Conservation (phyloP, 176 grass and related monocot genomes). For the Oryza meyeriana region DNA sequence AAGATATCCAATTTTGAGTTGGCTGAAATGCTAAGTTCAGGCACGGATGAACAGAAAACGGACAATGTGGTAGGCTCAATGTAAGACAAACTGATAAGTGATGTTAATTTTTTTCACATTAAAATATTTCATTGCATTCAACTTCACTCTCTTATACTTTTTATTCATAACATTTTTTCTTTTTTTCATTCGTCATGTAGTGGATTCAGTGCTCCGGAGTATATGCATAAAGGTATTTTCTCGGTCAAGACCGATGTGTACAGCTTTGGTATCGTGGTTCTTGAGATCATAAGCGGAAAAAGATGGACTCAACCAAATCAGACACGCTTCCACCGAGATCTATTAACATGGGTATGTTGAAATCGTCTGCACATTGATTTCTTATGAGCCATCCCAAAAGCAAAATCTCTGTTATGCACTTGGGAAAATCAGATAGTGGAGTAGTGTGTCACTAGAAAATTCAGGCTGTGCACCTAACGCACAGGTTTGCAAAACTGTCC, state of each 20-base stretch:
- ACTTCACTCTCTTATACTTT: background rate
- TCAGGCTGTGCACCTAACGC: background rate
- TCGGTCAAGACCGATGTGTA: conserved; percentile 23
- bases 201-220: conserved; percentile 25
- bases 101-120: background rate
- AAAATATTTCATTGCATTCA: background rate
- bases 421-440: background rate
- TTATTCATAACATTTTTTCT: background rate
- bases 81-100: background rate
- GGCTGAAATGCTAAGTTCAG: background rate
- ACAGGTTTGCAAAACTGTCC: background rate
- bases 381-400: background rate
- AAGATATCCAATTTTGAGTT: conserved; percentile 5
- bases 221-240: background rate
- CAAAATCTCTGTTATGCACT: background rate
- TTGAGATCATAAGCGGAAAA: conserved; percentile 13
- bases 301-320: conserved; percentile 9
- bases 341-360: conserved; percentile 8
- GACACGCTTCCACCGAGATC: background rate
- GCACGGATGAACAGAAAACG: background rate
- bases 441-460: background rate
- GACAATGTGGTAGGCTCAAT: background rate
- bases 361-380: background rate
- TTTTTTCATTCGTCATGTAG: background rate
- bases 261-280: conserved; percentile 4